Evolutionary conservation across 129 eudicot genomes (phyloP).

Genomic region (Ambrosia artemisiifolia): DNA sequence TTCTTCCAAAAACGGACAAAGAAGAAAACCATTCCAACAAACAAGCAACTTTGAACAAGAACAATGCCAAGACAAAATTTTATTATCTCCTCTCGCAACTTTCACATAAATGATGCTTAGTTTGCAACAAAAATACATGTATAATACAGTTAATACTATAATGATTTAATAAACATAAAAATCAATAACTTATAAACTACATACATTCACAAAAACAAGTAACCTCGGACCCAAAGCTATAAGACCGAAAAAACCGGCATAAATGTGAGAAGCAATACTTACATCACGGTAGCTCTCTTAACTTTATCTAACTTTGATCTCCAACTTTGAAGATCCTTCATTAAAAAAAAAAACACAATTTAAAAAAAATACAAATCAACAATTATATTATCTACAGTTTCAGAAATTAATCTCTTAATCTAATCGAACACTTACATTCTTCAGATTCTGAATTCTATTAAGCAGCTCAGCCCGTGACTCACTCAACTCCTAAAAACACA

Average conservation of each 20-base stretch:
- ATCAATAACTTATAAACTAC: background rate
- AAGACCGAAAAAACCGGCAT: background rate
- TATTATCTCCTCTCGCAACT: too few relatives aligned
- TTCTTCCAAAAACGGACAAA: too few relatives aligned
- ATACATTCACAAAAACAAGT: too few relatives aligned
- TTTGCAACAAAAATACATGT: too few relatives aligned
- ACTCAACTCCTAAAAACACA: conserved; percentile 53
- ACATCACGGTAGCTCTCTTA: conserved; percentile 70
- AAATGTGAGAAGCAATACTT: conserved; percentile 33
- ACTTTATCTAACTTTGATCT: conserved; percentile 85
- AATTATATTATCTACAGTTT: background rate
- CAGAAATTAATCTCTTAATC: background rate
- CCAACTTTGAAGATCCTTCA: conserved; percentile 88
- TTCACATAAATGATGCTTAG: too few relatives aligned
- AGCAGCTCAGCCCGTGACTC: conserved; percentile 81
- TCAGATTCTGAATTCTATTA: conserved; percentile 66
- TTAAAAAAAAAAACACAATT: too few relatives aligned
- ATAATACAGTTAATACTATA: too few relatives aligned
- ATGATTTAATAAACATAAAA: background rate
- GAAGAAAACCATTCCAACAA: too few relatives aligned
- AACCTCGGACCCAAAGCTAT: too few relatives aligned
- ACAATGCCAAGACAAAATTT: too few relatives aligned
- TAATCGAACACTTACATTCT: conserved; percentile 44
- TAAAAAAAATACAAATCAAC: conserved; percentile 3
- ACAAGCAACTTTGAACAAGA: too few relatives aligned